Conservation (phyloP, 2,329 filamentous ascomycete species). For the Ophiostoma sp. region DNA sequence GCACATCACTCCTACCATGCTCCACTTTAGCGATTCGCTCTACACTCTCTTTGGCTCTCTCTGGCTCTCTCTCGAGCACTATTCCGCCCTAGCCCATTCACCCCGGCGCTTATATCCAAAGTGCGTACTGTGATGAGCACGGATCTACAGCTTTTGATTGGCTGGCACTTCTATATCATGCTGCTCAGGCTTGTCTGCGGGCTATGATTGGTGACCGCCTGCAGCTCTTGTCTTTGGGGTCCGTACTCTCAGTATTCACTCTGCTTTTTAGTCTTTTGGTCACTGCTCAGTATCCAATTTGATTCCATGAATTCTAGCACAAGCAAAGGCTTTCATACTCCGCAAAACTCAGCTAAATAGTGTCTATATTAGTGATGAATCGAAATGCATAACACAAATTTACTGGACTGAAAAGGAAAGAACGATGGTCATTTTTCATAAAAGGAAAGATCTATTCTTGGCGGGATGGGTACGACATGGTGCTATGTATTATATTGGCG, state of each 20-base stretch:
- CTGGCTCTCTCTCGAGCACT: neutral
- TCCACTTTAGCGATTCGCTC: constrained; percentile 12
- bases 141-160: constrained; percentile 21
- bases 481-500: neutral
- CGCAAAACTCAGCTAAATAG: too few species aligned
- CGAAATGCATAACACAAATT: too few species aligned
- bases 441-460: neutral
- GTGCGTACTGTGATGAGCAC: constrained; percentile 21
- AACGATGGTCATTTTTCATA: neutral
- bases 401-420: neutral
- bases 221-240: neutral
- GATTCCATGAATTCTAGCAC: neutral
- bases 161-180: constrained; percentile 20
- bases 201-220: constrained; percentile 14
- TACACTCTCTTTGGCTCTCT: constrained; percentile 3
- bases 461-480: neutral
- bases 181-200: constrained; percentile 3
- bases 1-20: constrained; percentile 6
- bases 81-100: too few species aligned
- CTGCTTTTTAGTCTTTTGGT: neutral
- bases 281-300: neutral
- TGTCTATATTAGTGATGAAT: too few species aligned
- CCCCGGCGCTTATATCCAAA: constrained; percentile 12
- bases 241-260: neutral
- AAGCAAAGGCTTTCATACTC: too few species aligned